Base-by-base conservation (phyloP, 2,329 filamentous ascomycete species). In the Xenosphaeropsis pyriputrescens region DNA sequence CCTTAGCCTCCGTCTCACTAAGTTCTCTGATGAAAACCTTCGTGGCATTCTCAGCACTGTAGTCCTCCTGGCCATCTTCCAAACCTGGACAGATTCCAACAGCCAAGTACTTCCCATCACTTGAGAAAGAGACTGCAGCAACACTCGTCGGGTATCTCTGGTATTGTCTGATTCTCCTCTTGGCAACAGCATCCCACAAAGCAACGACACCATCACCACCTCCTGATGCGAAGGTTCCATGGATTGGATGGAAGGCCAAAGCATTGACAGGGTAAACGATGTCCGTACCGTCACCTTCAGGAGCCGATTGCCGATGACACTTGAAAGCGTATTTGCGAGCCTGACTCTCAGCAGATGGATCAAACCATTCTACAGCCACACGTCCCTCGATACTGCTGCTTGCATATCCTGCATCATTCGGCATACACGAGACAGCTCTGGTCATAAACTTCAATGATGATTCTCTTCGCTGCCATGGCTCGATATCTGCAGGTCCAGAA, bases 321-420 rank as follows among this genome's bases (percentile, higher is more conserved):
- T 98, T 98, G 73, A 98, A 98, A 12, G 91, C 91, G 57, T 96
- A 98, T 59, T 95, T 96, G 47, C 88, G 75, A 30, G 83, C 80
- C 62, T 96, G 88, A 4, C 83, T 88, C 57, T 89, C 83, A 32
- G 76, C 67, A 5, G 77, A 84, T 13, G 91, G 84, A 54, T 96
- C 91, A 56, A 98, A 96, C 85, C 88, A 96, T 59, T 98, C 91
- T 1, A 98, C 91, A 0, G 88, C 89, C 2, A 98, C 86, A 49
- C 91, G 78, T 4, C 91, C 91, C 56, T 98, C 91, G 51, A 98
- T 98, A 51, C 79, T 88, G 41, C 76, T 85, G 1, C 82, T 89
- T 8, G 89, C 88, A 56, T 96, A 98, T 5, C 91, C 91, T 9
- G 81, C 83, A 47, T 95, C 91, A 50, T 91, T 88, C 12, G 91